phyloP scores from a whole-genome alignment of 2,329 filamentous ascomycete species.

The Metarhizium album region DNA sequence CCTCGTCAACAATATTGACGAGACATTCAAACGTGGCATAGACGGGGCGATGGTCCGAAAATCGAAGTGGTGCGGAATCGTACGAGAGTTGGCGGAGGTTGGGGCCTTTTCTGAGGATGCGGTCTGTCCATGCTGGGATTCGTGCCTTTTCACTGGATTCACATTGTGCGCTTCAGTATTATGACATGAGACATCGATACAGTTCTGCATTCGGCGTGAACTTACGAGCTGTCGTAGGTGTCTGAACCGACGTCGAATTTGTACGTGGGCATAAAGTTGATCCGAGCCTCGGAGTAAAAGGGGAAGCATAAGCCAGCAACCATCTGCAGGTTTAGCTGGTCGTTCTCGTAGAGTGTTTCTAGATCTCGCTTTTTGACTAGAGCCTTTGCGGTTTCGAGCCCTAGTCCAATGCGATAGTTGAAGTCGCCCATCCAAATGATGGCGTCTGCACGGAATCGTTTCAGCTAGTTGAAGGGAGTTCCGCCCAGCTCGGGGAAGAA shows the following conservation, averaged over 20 bases:
- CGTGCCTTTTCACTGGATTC: slow-evolving; percentile 69
- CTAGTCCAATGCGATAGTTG: slow-evolving; percentile 90
- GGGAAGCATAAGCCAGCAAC: slow-evolving; percentile 80
- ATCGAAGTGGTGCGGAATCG: slow-evolving; percentile 67
- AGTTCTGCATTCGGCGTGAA: slow-evolving; percentile 9
- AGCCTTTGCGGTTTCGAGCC: slow-evolving; percentile 64
- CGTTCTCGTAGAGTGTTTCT: slow-evolving; percentile 76
- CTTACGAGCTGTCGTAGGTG: slow-evolving; percentile 80
- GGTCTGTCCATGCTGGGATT: slow-evolving; percentile 95
- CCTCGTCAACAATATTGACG: slow-evolving; percentile 71
- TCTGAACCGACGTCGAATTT: slow-evolving; percentile 88
- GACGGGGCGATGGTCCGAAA: slow-evolving; percentile 95
- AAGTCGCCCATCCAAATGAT: slow-evolving; percentile 97
- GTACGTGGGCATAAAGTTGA: slow-evolving; percentile 87
- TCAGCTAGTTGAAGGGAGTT: neutral
- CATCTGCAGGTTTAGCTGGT: slow-evolving; percentile 96
- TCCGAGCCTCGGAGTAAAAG: slow-evolving; percentile 82
- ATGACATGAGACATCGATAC: neutral
- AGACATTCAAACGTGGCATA: slow-evolving; percentile 80
- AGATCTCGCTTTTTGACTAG: slow-evolving; percentile 64
- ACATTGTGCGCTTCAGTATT: too few species aligned
- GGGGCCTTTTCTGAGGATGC: slow-evolving; percentile 75
- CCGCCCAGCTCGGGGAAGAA: neutral
- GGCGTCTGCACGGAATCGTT: slow-evolving; percentile 39
- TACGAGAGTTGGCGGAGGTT: slow-evolving; percentile 79